Base-by-base conservation (phyloP, 2,329 filamentous ascomycete species). In the Aspergillus bombycis region DNA sequence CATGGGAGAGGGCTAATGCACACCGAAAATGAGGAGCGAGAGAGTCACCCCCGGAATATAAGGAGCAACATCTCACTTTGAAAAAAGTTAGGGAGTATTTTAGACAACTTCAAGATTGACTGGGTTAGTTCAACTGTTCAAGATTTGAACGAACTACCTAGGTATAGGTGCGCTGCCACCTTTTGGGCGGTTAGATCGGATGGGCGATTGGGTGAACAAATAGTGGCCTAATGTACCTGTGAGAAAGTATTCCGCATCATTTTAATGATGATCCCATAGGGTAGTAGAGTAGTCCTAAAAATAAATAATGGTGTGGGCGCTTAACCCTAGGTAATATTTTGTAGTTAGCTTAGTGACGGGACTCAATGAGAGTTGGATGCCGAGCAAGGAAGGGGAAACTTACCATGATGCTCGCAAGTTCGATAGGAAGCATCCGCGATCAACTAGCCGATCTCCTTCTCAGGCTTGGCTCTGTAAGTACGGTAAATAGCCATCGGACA, bases 101-200 rank as follows among this genome's bases (percentile, higher is more conserved):
- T 19, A 52, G 28, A 23, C 3, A 11, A 32, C 28, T n/a, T 4
- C 19, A 5, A 19, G 7, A 50, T 50, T 8, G 26, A 30, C 14
- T 12, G 12, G 46, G 16, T 50, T 50, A 16, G 26, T n/a, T n/a
- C 26, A 28, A 28, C 26, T 28, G 5, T 28, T 5, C 26, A n/a
- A 30, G 8, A 11, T 32, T 19, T 4, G 8, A n/a, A 52, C 14
- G 48, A 32, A 6, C 48, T 19, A 32, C 6, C 10, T 19, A 9
- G 23, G 23, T 50, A 45, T 45, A 48, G 23, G 6, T 32, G 32
- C 34, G 16, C 14, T 23, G 43, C 14, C 16, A 26, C 21, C 23
- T 32, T 30, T 23, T 32, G 41, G 61, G 65, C 65, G 67, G 60
- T 55, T 67, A 50, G 43, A 52, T 48, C 21, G 45, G 23, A 45